A percentile compares a stretch with the other conserved stretches of the same genome.
Conservation (phyloP, 768 basidiomycete species). For the Rhizopogon sp. region DNA sequence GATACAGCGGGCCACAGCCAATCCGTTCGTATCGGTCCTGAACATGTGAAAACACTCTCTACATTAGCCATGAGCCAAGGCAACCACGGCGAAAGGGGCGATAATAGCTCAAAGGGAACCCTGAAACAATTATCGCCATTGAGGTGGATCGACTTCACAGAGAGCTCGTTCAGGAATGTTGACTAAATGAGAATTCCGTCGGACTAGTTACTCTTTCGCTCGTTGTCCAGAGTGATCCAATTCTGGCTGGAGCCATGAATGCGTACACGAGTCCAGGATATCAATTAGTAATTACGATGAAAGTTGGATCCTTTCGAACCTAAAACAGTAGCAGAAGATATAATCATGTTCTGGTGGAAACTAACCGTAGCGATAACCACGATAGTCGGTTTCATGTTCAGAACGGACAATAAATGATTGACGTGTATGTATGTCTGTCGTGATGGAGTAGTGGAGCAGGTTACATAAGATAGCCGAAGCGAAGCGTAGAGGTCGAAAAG, state of each 20-base stretch:
- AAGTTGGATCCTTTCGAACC: too few species aligned
- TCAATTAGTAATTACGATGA: too few species aligned
- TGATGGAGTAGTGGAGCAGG: not conserved
- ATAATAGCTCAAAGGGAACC: not conserved
- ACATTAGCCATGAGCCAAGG: not conserved
- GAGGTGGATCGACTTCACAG: not conserved
- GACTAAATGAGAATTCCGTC: not conserved
- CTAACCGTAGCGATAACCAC: not conserved
- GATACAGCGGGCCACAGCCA: not conserved
- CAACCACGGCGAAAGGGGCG: not conserved
- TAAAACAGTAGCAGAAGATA: too few species aligned
- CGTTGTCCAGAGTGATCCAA: not conserved
- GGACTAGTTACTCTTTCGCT: not conserved
- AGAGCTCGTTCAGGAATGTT: not conserved
- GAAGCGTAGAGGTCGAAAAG: too few species aligned
- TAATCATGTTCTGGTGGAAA: not conserved
- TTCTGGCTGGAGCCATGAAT: not conserved
- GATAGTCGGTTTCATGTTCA: not conserved
- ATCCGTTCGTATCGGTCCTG: not conserved
- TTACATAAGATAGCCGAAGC: too few species aligned
- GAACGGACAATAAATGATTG: not conserved
- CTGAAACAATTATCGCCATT: too few species aligned
- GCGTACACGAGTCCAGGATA: too few species aligned
- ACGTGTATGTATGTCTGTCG: not conserved
- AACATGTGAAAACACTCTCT: not conserved